phyloP scores from a whole-genome alignment of 768 basidiomycete species.

The Lactarius akahatsu region DNA sequence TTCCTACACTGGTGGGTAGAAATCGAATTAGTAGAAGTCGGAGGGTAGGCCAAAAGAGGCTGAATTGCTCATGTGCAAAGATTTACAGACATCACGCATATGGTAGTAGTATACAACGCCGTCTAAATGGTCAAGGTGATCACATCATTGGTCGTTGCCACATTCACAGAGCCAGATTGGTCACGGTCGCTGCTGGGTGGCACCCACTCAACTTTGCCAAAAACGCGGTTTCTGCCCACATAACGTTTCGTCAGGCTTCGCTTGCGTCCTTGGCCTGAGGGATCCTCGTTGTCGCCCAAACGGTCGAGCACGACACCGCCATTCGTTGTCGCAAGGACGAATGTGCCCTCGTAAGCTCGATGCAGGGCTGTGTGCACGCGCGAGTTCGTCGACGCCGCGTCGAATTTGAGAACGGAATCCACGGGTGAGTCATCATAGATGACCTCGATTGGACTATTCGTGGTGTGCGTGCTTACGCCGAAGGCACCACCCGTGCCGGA shows the following conservation, averaged over 20 bases:
- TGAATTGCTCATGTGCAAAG: not conserved
- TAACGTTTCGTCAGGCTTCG: slow-evolving; percentile 28
- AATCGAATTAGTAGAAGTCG: not conserved
- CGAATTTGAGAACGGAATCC: slow-evolving; percentile 37
- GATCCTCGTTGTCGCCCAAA: slow-evolving; percentile 34
- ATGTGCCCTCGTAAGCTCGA: slow-evolving; percentile 44
- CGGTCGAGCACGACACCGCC: slow-evolving; percentile 30
- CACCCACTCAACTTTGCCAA: slow-evolving; percentile 11
- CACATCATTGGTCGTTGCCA: slow-evolving; percentile 12
- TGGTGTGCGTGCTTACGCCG: slow-evolving; percentile 34
- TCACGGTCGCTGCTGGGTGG: not conserved
- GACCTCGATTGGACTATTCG: slow-evolving; percentile 36
- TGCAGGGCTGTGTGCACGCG: slow-evolving; percentile 35
- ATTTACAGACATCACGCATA: not conserved
- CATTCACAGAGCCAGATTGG: slow-evolving; percentile 8
- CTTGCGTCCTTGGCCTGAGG: slow-evolving; percentile 38
- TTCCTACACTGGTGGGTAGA: not conserved
- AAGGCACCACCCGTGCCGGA: slow-evolving; percentile 36
- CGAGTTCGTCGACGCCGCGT: slow-evolving; percentile 36
- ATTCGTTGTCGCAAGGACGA: slow-evolving; percentile 36
- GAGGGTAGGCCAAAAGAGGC: not conserved
- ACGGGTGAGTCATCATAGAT: slow-evolving; percentile 37
- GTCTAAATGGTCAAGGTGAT: slow-evolving; percentile 7
- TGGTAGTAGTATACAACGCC: not conserved
- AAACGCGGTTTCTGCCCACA: not conserved